These are phyloP conservation scores for Sapria himalayana DNA, from an alignment of 345 rosid species.

Conservation along the genomic window DNA sequence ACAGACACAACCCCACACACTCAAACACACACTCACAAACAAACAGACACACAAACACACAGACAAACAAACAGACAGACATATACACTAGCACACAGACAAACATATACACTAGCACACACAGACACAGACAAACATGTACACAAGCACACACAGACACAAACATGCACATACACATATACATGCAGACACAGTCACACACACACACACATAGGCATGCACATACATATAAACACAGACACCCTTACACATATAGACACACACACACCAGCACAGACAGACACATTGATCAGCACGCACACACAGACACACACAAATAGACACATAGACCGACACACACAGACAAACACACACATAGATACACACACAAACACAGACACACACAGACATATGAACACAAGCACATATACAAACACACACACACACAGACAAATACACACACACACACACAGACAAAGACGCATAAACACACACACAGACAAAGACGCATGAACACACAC, in stretches of 20 bases:
- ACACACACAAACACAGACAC: not conserved
- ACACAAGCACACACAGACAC: not conserved
- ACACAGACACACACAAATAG: not conserved
- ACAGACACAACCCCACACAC: not conserved
- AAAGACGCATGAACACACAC: too few relatives aligned
- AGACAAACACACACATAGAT: not conserved
- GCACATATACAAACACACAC: too few relatives aligned
- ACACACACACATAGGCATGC: not conserved
- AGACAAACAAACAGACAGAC: not conserved
- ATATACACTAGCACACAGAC: not conserved
- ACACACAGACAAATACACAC: too few relatives aligned
- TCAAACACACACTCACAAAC: not conserved
- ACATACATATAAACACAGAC: not conserved
- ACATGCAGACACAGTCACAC: slow-evolving; percentile 3
- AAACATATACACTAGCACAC: slow-evolving; percentile 1
- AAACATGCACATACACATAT: not conserved
- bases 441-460: too few relatives aligned
- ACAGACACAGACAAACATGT: not conserved
- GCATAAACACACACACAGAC: too few relatives aligned
- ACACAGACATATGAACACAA: too few relatives aligned
- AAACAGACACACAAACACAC: not conserved
- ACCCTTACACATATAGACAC: not conserved
- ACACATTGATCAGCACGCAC: not conserved
- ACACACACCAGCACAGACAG: slow-evolving; percentile 1
- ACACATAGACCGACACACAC: not conserved